Evolutionary conservation across 129 eudicot species (phyloP), one percentile per base, ranked within the genome.

Genomic region (Silybum marianum): DNA sequence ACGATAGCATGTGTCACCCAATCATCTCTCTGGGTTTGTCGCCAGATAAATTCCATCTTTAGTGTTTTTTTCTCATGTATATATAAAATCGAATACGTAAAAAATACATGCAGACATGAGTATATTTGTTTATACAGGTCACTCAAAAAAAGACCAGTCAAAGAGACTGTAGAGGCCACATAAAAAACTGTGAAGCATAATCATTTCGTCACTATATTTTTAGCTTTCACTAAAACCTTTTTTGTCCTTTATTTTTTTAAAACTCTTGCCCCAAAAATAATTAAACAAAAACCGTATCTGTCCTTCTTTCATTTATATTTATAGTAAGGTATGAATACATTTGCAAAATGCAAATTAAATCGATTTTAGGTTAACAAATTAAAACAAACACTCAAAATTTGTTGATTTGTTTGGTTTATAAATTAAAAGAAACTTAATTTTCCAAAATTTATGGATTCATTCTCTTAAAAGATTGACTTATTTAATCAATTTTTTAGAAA

Each of bases 181-280:
- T 72, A 75, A 60, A 72, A 80, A 73, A 72, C 79, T 38, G 84
- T 54, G 73, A 9, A 72, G 66, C 26, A 78, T 69, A 73, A 80
- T 80, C 84, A 80, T 80, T 80, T 73, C 79, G 10, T 70, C 22
- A n/a, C 21, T 44, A 32, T 38, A 25, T 18, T 70, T 26, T 3
- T 24, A 63, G 65, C 72, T 80, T 80, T 70, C 60, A 25, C 44
- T 62, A 32, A 24, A 62, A 26, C 34, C n/a, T 5, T 48, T 51
- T 48, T 70, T 28, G 58, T n/a, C 7, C 22, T 2, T 30, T 76
- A n/a, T 14, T 60, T 19, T 22, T 9, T 1, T 23, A 38, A 40
- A 40, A 40, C 11, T 9, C 11, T 39, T 39, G 1, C 44, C 1
- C 44, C 44, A 39, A 39, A 39, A 39, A 32, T 32, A 32, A 3